Evolutionary conservation across 1,284 basidiomycete species (phyloP), one percentile per base, ranked within the genome.

Genomic region (Porogramme epimiltina): DNA sequence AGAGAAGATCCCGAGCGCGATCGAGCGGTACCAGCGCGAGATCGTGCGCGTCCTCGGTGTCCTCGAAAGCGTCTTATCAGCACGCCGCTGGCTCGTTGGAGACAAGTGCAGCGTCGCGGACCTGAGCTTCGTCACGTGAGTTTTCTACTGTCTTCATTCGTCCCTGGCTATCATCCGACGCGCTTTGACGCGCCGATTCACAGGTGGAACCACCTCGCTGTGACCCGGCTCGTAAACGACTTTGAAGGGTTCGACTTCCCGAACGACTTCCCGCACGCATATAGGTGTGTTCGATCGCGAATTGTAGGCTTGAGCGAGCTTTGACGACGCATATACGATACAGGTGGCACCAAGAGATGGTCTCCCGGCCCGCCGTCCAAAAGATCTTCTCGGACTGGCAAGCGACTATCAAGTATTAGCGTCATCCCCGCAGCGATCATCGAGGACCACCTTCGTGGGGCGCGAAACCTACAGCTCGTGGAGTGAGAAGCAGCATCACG

Each of bases 21-120:
- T 66, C 38, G 60, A 68, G 50, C 59, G 69, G 16, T 70, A 69
- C 57, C 45, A 56, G 24, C 60, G 64, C 42, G 69, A 71, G 58
- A 59, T 59, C 33, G 41, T 55, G 37, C 63, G 68, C 33, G 64
- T 71, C 11, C 47, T 64, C 34, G 50, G 61, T 19, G 67, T 70
- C 3, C 61, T 70, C 36, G 65, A 70, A 18, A 39, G 42, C 23
- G 58, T 55, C 16, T 24, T 23, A 13, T 4, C 18, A 19, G 8
- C 19, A 10, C 38, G 38, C 37, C 40, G 43, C 23, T 56, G 49
- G 48, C 58, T 59, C 22, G 58, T 59, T 39, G 55, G 55, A 19
- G 55, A 37, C 20, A 59, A 57, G 47, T 24, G 15, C 19, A 54
- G 31, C 39, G 47, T 59, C 44, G 58, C 55, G 3, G 58, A 59